A percentile compares a stretch with the other conserved stretches of the same genome.
Conservation (phyloP, 495 filamentous ascomycete genomes). For the Rostrohypoxylon terebratum region DNA sequence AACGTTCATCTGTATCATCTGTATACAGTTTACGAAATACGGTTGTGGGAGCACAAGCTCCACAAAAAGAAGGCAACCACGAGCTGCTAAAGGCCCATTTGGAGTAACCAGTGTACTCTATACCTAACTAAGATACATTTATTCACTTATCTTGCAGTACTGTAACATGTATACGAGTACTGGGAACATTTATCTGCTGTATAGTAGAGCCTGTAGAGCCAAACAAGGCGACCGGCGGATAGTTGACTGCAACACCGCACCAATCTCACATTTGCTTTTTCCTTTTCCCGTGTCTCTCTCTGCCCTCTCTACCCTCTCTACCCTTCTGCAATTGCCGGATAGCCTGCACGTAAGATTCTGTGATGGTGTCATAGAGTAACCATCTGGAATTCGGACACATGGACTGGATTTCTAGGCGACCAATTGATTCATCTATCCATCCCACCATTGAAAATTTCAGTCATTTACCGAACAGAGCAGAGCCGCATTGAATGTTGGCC, state of each 20-base stretch:
- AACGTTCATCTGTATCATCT: not conserved
- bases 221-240: slow-evolving; percentile 31
- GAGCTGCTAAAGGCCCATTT: slow-evolving; percentile 12
- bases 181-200: not conserved
- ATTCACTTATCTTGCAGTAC: too few species aligned
- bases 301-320: not conserved
- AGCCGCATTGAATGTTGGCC: slow-evolving; percentile 32
- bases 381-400: slow-evolving; percentile 31
- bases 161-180: not conserved
- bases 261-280: slow-evolving; percentile 5
- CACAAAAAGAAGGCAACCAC: slow-evolving; percentile 41
- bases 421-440: slow-evolving; percentile 30
- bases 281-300: not conserved
- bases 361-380: slow-evolving; percentile 31
- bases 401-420: slow-evolving; percentile 29
- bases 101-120: not conserved
- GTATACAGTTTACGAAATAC: not conserved
- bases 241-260: slow-evolving; percentile 13
- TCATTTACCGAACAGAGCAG: slow-evolving; percentile 27
- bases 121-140: slow-evolving; percentile 1
- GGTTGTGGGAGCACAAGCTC: not conserved
- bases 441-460: slow-evolving; percentile 1
- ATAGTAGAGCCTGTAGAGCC: too few species aligned
- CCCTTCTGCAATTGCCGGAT: slow-evolving; percentile 32
- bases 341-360: slow-evolving; percentile 32